Percentiles rank a stretch among this genome's conserved stretches.
phyloP scores from a whole-genome alignment of 179 eudicot species.

The Spinacia oleracea region DNA sequence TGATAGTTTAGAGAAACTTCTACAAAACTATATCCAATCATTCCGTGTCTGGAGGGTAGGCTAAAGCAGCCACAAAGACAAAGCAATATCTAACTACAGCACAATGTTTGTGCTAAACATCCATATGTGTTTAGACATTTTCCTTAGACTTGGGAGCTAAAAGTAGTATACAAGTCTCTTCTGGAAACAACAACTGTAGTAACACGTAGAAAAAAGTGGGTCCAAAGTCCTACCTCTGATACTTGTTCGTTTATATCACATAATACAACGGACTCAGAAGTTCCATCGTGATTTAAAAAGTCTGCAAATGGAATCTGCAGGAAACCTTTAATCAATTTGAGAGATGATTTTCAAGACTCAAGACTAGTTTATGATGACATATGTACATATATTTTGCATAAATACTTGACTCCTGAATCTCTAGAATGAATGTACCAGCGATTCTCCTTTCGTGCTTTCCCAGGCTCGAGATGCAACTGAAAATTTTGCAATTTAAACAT shows the following conservation, averaged over 20 bases:
- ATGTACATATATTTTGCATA: background rate
- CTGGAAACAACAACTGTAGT: background rate
- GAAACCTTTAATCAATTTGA: conserved; percentile 12
- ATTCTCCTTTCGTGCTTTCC: conserved; percentile 67
- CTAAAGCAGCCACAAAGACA: background rate
- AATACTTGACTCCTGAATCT: background rate
- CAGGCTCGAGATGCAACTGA: conserved; percentile 91
- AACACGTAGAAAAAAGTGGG: background rate
- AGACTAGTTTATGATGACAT: background rate
- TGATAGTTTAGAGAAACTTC: too few relatives aligned
- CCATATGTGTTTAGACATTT: background rate
- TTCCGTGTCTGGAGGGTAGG: background rate
- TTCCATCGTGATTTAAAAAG: conserved; percentile 74
- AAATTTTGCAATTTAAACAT: conserved; percentile 21
- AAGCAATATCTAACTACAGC: background rate
- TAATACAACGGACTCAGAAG: conserved; percentile 50
- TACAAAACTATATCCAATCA: too few relatives aligned
- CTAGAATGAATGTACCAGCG: conserved; percentile 48
- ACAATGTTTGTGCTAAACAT: background rate
- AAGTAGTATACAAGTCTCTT: background rate
- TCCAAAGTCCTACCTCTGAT: conserved; percentile 53
- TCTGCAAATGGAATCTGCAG: conserved; percentile 88
- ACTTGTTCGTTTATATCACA: conserved; percentile 51
- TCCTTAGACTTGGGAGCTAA: background rate
- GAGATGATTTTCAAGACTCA: background rate